A percentile compares a stretch with the other conserved stretches of the same genome.
These are phyloP conservation scores for Rhizomucor miehei DNA, from an alignment of 371 early-diverging fungal genomes.

Conservation along the genomic window DNA sequence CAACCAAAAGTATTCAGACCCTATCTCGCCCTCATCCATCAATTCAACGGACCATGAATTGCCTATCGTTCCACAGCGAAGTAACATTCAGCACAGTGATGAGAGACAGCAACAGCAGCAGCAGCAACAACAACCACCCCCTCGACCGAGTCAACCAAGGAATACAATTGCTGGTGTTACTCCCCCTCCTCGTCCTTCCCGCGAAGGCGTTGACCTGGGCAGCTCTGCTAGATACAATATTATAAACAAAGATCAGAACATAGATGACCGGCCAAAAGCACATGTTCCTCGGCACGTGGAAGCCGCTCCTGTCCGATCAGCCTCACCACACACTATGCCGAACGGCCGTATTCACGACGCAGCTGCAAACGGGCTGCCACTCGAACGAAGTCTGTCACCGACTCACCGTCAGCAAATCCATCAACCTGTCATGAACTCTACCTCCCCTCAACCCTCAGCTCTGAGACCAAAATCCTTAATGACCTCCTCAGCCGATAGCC, in stretches of 20 bases:
- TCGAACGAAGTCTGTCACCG: slow-evolving; percentile 6
- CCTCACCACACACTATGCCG: slow-evolving; percentile 4
- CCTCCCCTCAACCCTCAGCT: neutral
- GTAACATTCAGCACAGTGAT: neutral
- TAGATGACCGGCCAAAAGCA: slow-evolving; percentile 14
- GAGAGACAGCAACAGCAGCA: neutral
- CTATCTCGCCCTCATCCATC: slow-evolving; percentile 19
- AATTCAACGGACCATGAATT: slow-evolving; percentile 15
- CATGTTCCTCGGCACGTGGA: slow-evolving; percentile 5
- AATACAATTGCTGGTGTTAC: slow-evolving; percentile 17
- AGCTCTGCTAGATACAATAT: slow-evolving; percentile 26
- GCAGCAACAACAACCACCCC: slow-evolving; percentile 4
- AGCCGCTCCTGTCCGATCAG: slow-evolving; percentile 2
- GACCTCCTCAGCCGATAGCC: slow-evolving; percentile 2
- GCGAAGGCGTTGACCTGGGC: slow-evolving; percentile 46
- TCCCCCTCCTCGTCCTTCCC: slow-evolving; percentile 48
- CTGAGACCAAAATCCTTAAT: slow-evolving; percentile 2
- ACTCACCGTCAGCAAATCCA: slow-evolving; percentile 5
- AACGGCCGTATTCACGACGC: slow-evolving; percentile 2
- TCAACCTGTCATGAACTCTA: slow-evolving; percentile 1
- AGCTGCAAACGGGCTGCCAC: neutral
- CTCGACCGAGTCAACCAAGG: slow-evolving; percentile 8
- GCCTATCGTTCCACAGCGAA: slow-evolving; percentile 8
- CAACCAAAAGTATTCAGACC: slow-evolving; percentile 22
- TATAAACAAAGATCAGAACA: slow-evolving; percentile 1